phyloP scores from a whole-genome alignment of 73 alveolate genomes.

The Effrenium voratum region DNA sequence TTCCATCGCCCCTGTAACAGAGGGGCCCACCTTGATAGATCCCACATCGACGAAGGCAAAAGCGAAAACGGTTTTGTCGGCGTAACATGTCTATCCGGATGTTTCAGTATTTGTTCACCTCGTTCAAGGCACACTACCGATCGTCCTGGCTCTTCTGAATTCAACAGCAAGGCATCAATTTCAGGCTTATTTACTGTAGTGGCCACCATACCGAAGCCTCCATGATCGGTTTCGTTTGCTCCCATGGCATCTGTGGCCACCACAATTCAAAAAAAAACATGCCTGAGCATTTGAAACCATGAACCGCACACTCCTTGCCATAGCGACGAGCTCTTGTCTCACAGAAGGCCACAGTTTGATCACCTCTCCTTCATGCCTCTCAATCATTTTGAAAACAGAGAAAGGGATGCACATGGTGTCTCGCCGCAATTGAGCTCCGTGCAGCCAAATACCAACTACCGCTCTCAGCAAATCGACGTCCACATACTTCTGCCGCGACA shows the following conservation, averaged over 20 bases:
- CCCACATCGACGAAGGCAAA: background rate
- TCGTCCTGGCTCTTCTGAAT: background rate
- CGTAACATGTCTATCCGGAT: background rate
- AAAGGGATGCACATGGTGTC: background rate
- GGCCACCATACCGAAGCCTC: background rate
- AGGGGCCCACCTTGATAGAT: background rate
- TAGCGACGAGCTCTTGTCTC: background rate
- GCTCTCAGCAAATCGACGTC: background rate
- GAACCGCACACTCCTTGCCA: background rate
- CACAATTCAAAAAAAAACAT: background rate
- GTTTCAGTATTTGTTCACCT: background rate
- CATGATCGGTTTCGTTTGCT: background rate
- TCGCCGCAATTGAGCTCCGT: background rate
- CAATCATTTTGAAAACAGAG: background rate
- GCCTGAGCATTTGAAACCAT: background rate
- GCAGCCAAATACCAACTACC: background rate
- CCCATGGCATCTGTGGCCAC: constrained; percentile 6
- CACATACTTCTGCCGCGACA: background rate
- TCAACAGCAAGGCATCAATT: background rate
- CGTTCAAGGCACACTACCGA: background rate
- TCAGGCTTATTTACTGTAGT: background rate
- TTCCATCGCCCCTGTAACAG: background rate
- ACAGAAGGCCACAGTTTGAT: background rate
- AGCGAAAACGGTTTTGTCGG: background rate
- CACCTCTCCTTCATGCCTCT: background rate